Conservation (phyloP, 2,329 filamentous ascomycete genomes). For the Xylariaceae sp. region DNA sequence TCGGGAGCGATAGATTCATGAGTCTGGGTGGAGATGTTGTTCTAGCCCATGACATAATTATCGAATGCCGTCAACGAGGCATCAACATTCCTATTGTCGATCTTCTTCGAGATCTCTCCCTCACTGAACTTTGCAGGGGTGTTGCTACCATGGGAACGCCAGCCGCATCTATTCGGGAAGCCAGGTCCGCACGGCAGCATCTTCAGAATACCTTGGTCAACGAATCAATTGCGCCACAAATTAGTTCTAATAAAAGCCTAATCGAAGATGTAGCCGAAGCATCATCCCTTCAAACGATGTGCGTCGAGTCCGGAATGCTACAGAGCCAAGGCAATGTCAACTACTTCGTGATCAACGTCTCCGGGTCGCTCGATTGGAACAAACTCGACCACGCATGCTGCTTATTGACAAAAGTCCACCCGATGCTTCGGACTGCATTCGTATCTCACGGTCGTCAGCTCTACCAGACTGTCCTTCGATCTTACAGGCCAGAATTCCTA, state of each 20-base stretch:
- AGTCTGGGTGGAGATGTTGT: constrained; percentile 50
- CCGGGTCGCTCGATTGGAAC: constrained; percentile 44
- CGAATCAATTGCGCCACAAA: constrained; percentile 45
- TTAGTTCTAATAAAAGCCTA: constrained; percentile 45
- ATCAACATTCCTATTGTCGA: constrained; percentile 47
- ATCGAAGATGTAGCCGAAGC: constrained; percentile 54
- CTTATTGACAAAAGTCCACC: constrained; percentile 48
- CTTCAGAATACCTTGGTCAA: constrained; percentile 42
- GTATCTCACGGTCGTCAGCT: constrained; percentile 49
- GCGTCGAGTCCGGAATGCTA: constrained; percentile 52
- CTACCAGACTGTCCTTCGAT: constrained; percentile 52
- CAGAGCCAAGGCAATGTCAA: constrained; percentile 47
- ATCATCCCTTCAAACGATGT: constrained; percentile 50
- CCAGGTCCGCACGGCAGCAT: constrained; percentile 7
- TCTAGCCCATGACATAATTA: constrained; percentile 47
- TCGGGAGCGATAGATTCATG: constrained; percentile 48
- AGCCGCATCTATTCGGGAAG: constrained; percentile 6
- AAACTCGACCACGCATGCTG: constrained; percentile 52
- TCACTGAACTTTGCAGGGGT: constrained; percentile 49
- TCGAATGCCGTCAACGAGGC: constrained; percentile 47
- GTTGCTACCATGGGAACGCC: constrained; percentile 30
- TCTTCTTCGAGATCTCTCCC: constrained; percentile 44
- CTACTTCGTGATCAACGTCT: constrained; percentile 53
- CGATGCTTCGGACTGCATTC: constrained; percentile 59
- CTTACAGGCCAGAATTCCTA: constrained; percentile 48